A percentile compares a stretch with the other conserved stretches of the same genome.
These are phyloP conservation scores for Colletotrichum sp. DNA, from an alignment of 2,329 filamentous ascomycete genomes.

Conservation along the genomic window DNA sequence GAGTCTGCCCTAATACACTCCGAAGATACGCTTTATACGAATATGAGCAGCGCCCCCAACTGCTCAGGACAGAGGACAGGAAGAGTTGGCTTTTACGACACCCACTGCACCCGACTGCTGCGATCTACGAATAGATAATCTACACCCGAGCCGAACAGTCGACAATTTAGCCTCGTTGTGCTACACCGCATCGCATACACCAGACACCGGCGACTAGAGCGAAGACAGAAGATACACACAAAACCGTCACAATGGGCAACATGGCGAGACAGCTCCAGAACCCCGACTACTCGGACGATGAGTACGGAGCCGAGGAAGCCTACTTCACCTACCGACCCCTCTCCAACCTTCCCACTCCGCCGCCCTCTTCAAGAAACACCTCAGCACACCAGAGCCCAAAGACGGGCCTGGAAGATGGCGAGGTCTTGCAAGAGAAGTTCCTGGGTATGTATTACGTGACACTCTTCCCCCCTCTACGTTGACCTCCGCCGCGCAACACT, in stretches of 20 bases:
- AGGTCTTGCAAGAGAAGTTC: slow-evolving; percentile 43
- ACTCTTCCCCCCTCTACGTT: background rate
- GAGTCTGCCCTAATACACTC: background rate
- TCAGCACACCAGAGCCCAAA: slow-evolving; percentile 48
- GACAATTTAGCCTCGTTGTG: background rate
- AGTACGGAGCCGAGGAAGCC: slow-evolving; percentile 55
- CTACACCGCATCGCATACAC: background rate
- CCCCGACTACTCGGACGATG: slow-evolving; percentile 40
- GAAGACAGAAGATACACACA: background rate
- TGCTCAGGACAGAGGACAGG: slow-evolving; percentile 24
- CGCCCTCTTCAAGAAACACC: slow-evolving; percentile 56
- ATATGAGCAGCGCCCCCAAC: slow-evolving; percentile 24
- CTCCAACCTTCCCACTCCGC: slow-evolving; percentile 72
- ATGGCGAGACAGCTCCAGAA: slow-evolving; percentile 19
- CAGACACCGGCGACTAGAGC: background rate
- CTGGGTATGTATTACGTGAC: slow-evolving; percentile 37
- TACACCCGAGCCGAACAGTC: background rate
- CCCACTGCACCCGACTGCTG: slow-evolving; percentile 1
- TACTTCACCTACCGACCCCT: slow-evolving; percentile 72
- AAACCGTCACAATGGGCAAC: slow-evolving; percentile 19
- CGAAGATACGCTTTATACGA: slow-evolving; percentile 4
- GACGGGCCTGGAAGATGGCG: slow-evolving; percentile 48
- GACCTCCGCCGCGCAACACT: background rate
- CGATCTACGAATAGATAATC: slow-evolving; percentile 18
- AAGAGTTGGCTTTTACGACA: slow-evolving; percentile 22